These are phyloP conservation scores for Entonaema liquescens DNA, from an alignment of 495 filamentous ascomycete species.

Conservation along the genomic window DNA sequence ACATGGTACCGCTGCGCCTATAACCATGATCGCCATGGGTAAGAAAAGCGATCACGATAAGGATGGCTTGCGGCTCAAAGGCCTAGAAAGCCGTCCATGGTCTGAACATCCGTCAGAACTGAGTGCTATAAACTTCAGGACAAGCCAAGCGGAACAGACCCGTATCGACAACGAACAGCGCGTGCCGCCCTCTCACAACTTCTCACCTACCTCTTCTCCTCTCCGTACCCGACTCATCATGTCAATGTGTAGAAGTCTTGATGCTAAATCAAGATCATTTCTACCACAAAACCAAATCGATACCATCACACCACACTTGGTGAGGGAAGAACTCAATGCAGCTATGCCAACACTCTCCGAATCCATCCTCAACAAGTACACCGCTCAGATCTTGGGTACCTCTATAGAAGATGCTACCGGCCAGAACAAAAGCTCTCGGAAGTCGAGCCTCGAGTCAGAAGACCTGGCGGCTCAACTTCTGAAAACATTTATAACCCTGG, in stretches of 20 bases:
- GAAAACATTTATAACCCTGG: constrained; percentile 16
- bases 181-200: neutral
- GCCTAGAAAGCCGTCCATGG: neutral
- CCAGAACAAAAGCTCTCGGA: neutral
- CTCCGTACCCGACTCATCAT: constrained; percentile 13
- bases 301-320: constrained; percentile 11
- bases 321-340: constrained; percentile 24
- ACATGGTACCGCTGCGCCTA: neutral
- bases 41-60: neutral
- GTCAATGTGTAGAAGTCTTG: constrained; percentile 13
- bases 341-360: constrained; percentile 15
- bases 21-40: constrained; percentile 3
- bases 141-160: constrained; percentile 11
- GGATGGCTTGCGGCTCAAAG: neutral
- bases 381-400: constrained; percentile 3
- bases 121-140: constrained; percentile 1
- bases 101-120: neutral
- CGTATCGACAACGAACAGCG: neutral
- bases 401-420: neutral
- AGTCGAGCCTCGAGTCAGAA: neutral
- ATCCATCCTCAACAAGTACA: constrained; percentile 15
- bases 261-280: constrained; percentile 17
- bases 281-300: constrained; percentile 18
- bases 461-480: neutral
- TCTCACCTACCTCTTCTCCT: neutral